These are phyloP conservation scores for Fusarium tupiense DNA, from an alignment of 2,329 filamentous ascomycete genomes.

Conservation along the genomic window DNA sequence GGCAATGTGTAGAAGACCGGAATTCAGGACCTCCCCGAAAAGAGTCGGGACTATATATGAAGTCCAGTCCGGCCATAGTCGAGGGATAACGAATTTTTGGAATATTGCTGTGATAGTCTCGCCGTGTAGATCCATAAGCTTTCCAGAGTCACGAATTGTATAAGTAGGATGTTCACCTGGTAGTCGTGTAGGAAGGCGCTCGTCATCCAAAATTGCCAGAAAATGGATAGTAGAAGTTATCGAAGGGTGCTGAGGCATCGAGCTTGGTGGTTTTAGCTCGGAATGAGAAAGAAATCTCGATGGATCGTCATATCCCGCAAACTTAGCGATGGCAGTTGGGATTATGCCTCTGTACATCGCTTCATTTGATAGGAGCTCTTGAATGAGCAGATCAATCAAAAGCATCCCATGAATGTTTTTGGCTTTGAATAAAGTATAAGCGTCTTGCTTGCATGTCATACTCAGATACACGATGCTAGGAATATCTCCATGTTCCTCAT, in stretches of 20 bases:
- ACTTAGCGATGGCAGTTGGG: rapidly evolving
- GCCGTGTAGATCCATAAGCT: neutral
- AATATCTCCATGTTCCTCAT: neutral
- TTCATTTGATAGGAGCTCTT: rapidly evolving
- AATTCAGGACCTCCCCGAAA: rapidly evolving
- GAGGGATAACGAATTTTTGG: neutral
- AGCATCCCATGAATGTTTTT: neutral
- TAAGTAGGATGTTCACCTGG: no score
- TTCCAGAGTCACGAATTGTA: no score
- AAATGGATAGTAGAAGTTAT: neutral
- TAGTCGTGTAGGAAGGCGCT: no score
- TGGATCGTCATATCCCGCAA: neutral
- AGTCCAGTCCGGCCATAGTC: neutral
- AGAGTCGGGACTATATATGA: neutral
- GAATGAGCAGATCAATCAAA: neutral
- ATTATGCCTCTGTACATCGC: rapidly evolving
- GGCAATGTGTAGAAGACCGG: rapidly evolving
- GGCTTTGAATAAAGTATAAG: neutral
- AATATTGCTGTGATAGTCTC: neutral
- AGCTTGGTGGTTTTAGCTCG: rapidly evolving
- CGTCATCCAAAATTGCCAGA: no score
- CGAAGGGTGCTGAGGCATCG: neutral
- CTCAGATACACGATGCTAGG: rapidly evolving
- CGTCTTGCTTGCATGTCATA: rapidly evolving
- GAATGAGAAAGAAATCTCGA: rapidly evolving